Conservation (phyloP, 2,329 filamentous ascomycete species). For the Aspergillus clavatus region DNA sequence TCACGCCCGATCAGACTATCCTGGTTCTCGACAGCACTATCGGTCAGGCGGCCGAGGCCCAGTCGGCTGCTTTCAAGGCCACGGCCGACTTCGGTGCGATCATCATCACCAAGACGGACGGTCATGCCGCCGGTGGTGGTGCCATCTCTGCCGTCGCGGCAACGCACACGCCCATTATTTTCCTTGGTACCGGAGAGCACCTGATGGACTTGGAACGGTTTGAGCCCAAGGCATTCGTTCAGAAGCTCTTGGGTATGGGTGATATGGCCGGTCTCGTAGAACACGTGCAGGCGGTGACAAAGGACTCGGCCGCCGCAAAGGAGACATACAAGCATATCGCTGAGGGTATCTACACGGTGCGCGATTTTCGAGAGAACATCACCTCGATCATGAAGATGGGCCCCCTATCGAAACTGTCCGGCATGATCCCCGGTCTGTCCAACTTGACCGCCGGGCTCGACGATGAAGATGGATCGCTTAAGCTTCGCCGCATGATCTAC, state of each 20-base stretch:
- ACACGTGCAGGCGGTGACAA: conserved; percentile 90
- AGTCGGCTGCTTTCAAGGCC: conserved; percentile 95
- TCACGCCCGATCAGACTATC: conserved; percentile 92
- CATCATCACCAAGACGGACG: conserved; percentile 98
- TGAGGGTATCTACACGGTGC: conserved; percentile 91
- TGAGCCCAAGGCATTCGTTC: conserved; percentile 85
- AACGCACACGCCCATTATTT: conserved; percentile 94
- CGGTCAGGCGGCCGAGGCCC: conserved; percentile 89
- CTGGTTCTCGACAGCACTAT: conserved; percentile 97
- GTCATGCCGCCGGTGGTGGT: conserved; percentile 89
- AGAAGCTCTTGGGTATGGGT: conserved; percentile 92
- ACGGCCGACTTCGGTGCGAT: conserved; percentile 96
- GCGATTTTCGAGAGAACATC: conserved; percentile 90
- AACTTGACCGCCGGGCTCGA: conserved; percentile 95
- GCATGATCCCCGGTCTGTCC: conserved; percentile 95
- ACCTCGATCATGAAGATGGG: conserved; percentile 99
- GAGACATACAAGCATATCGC: conserved; percentile 99
- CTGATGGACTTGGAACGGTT: conserved; percentile 93
- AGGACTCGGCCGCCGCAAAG: conserved; percentile 74
- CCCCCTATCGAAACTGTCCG: conserved; percentile 91
- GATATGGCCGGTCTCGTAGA: conserved; percentile 94
- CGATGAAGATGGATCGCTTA: conserved; percentile 89
- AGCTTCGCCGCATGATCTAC: conserved; percentile 97
- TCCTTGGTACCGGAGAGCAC: conserved; percentile 96
- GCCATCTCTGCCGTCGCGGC: conserved; percentile 96